These are phyloP conservation scores for Colletotrichum tanaceti DNA, from an alignment of 2,329 filamentous ascomycete species.

Conservation along the genomic window DNA sequence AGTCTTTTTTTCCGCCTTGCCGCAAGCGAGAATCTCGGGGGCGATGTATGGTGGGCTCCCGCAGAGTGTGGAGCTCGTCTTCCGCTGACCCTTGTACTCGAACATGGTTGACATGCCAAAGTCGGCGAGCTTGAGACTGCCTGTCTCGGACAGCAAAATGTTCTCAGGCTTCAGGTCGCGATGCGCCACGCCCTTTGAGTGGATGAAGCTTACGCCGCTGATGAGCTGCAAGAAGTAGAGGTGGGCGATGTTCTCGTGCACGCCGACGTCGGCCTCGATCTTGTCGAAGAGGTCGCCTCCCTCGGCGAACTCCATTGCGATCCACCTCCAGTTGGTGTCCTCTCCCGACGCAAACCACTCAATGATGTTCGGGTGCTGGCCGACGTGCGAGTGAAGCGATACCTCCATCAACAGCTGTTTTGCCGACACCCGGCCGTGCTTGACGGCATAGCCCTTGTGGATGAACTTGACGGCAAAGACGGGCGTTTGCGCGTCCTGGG, in stretches of 20 bases:
- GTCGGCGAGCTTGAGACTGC: constrained; percentile 93
- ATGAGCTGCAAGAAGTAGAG: constrained; percentile 95
- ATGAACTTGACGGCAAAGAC: constrained; percentile 99
- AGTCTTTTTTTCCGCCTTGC: constrained; percentile 56
- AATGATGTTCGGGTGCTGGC: constrained; percentile 92
- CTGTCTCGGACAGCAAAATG: constrained; percentile 85
- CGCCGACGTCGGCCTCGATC: constrained; percentile 96
- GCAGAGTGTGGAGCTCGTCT: constrained; percentile 88
- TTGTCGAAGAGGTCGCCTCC: constrained; percentile 99
- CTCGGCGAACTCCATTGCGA: constrained; percentile 96
- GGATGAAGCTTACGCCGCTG: constrained; percentile 92
- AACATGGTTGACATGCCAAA: constrained; percentile 97
- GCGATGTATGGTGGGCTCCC: constrained; percentile 98
- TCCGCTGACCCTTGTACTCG: constrained; percentile 84
- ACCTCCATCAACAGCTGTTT: constrained; percentile 95
- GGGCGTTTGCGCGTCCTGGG: constrained; percentile 74
- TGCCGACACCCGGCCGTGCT: constrained; percentile 85
- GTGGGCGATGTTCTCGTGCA: constrained; percentile 94
- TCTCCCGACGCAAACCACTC: constrained; percentile 91
- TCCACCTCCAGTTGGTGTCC: constrained; percentile 91
- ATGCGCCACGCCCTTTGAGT: constrained; percentile 94
- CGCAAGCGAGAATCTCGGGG: constrained; percentile 81
- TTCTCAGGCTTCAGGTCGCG: constrained; percentile 95
- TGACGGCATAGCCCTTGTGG: constrained; percentile 93
- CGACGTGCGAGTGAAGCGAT: constrained; percentile 87